Evolutionary conservation across 306 rosid genomes (phyloP).

Genomic region (Castanea sativa): DNA sequence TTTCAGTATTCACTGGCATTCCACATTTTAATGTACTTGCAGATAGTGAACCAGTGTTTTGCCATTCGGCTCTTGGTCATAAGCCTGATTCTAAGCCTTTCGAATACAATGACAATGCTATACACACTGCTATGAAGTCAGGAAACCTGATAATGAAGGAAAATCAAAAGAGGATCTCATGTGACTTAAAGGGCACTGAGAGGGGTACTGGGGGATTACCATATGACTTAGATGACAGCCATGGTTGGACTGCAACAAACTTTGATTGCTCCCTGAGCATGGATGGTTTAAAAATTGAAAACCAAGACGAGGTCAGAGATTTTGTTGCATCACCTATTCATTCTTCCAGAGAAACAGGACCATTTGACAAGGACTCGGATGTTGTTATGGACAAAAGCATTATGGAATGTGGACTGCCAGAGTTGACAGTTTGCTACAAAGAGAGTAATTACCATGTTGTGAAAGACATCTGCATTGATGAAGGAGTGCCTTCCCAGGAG

Average conservation of each 20-base stretch:
- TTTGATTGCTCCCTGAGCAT: conserved; percentile 14
- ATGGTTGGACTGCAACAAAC: conserved; percentile 21
- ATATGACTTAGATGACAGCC: conserved; percentile 20
- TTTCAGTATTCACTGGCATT: conserved; percentile 19
- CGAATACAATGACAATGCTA: conserved; percentile 36
- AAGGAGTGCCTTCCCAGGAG: conserved; percentile 52
- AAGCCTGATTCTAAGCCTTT: conserved; percentile 44
- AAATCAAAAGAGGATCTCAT: conserved; percentile 22
- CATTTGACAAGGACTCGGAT: conserved; percentile 32
- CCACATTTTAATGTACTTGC: conserved; percentile 29
- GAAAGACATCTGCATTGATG: conserved; percentile 84
- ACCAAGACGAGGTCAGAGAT: conserved; percentile 16
- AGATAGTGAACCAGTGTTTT: conserved; percentile 61
- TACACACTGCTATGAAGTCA: conserved; percentile 34
- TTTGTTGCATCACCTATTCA: conserved; percentile 30
- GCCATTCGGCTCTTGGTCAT: conserved; percentile 40
- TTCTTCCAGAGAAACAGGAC: conserved; percentile 38
- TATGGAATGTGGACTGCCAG: conserved; percentile 59
- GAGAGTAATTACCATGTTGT: conserved; percentile 52
- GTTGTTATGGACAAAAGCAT: conserved; percentile 51
- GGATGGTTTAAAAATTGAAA: conserved; percentile 26
- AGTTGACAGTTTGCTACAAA: conserved; percentile 51
- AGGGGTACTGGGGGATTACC: conserved; percentile 24
- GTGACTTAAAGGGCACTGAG: conserved; percentile 34
- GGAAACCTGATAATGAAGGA: conserved; percentile 40